Evolutionary conservation across 2,329 filamentous ascomycete species (phyloP).

Genomic region (Didymosphaeria variabile): DNA sequence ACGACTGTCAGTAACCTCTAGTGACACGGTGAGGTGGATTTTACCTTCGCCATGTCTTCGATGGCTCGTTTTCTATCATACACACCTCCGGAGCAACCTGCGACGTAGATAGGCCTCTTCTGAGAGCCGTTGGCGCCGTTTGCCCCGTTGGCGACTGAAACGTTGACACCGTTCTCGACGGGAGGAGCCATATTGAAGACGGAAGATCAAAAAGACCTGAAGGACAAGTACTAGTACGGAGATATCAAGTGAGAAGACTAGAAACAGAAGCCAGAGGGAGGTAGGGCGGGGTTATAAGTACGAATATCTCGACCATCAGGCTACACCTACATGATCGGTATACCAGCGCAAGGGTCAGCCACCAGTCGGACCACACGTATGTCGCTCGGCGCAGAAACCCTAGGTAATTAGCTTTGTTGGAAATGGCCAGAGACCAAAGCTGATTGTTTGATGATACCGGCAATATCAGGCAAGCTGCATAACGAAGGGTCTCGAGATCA

Average conservation of each 20-base stretch:
- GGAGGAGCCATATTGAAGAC: slow-evolving; percentile 21
- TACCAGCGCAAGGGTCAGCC: not conserved
- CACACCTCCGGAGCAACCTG: slow-evolving; percentile 34
- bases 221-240: not conserved
- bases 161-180: slow-evolving; percentile 24
- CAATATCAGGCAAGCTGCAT: not conserved
- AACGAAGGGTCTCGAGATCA: not conserved
- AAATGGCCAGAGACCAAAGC: not conserved
- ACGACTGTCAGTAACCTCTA: slow-evolving; percentile 15
- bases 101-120: slow-evolving; percentile 31
- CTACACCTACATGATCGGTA: not conserved
- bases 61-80: slow-evolving; percentile 35
- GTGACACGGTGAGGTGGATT: not conserved
- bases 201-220: too few species aligned
- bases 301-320: not conserved
- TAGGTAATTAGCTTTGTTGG: not conserved
- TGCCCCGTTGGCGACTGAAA: slow-evolving; percentile 12
- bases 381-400: not conserved
- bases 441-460: not conserved
- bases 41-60: slow-evolving; percentile 32
- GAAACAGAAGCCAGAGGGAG: not conserved
- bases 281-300: slow-evolving; percentile 7
- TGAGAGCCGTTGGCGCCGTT: slow-evolving; percentile 24
- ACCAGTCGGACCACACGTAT: not conserved
- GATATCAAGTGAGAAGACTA: not conserved